Evolutionary conservation across 139 green algal species (phyloP).

Genomic region (Zygnema circumcarinatum): DNA sequence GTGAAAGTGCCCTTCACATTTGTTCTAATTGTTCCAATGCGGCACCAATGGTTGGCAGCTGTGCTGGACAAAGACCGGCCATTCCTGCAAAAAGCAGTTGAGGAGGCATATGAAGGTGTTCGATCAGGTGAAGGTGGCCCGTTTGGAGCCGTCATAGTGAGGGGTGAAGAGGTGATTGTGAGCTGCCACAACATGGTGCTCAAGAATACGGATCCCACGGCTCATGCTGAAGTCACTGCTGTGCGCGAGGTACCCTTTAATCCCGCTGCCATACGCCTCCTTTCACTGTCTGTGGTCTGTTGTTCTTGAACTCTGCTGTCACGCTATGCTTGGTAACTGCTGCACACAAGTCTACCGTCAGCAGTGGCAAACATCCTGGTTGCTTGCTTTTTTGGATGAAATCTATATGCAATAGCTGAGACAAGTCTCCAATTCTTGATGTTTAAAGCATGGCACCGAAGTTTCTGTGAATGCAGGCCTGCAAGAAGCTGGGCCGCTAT

Average conservation of each 20-base stretch:
- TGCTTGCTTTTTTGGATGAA: too few species aligned
- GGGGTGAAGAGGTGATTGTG: constrained; percentile 50
- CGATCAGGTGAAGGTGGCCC: constrained; percentile 45
- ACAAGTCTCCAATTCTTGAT: too few species aligned
- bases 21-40: too few species aligned
- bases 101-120: constrained; percentile 58
- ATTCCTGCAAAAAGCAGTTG: constrained; percentile 53
- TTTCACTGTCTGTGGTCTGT: not conserved
- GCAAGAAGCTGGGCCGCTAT: constrained; percentile 61
- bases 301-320: not conserved
- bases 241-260: constrained; percentile 42
- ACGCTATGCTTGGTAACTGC: too few species aligned
- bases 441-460: too few species aligned
- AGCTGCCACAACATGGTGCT: constrained; percentile 62
- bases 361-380: too few species aligned
- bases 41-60: constrained; percentile 21
- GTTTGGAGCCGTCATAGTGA: constrained; percentile 56
- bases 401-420: too few species aligned
- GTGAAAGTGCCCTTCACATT: too few species aligned
- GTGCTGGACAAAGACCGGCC: constrained; percentile 32
- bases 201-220: constrained; percentile 57
- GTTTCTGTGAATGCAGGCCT: constrained; percentile 42
- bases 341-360: too few species aligned
- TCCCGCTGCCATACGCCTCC: not conserved
- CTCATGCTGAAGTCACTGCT: constrained; percentile 62